Evolutionary conservation across 441 rosid species (phyloP).

Genomic region (Manihot esculenta): DNA sequence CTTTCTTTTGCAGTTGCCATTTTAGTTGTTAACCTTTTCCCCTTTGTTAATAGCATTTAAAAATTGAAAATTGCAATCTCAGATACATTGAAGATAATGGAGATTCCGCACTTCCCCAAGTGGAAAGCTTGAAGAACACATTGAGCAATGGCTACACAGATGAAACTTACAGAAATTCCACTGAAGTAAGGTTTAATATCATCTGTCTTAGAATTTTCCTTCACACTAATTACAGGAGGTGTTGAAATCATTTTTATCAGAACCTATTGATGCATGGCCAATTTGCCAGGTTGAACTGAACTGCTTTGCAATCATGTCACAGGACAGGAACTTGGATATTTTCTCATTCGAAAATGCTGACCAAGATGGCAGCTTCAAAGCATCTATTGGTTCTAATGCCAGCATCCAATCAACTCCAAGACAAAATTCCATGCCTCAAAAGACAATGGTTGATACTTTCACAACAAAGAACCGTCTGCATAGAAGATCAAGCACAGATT

Average conservation of each 20-base stretch:
- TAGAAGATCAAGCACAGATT: constrained; percentile 71
- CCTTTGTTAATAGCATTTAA: background rate
- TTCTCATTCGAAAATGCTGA: constrained; percentile 29
- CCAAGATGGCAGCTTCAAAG: constrained; percentile 24
- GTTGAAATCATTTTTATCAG: background rate
- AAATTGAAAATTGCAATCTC: constrained; percentile 27
- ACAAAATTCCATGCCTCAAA: constrained; percentile 52
- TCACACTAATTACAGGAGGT: background rate
- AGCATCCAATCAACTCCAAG: constrained; percentile 33
- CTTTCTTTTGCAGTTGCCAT: constrained; percentile 26
- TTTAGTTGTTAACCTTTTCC: background rate
- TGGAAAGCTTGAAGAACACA: constrained; percentile 48
- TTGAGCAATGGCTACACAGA: constrained; percentile 42
- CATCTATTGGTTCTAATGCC: constrained; percentile 13
- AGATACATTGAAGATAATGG: constrained; percentile 60
- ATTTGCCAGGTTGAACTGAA: constrained; percentile 19
- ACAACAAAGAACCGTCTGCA: constrained; percentile 37
- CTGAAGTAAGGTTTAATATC: constrained; percentile 43
- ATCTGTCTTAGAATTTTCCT: constrained; percentile 7
- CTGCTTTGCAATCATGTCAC: constrained; percentile 22
- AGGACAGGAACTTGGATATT: constrained; percentile 43
- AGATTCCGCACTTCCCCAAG: constrained; percentile 39
- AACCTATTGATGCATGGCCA: constrained; percentile 3
- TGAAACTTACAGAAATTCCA: constrained; percentile 43
- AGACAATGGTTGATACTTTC: constrained; percentile 26